Evolutionary conservation across 139 green algal genomes (phyloP).

Genomic region (Axilococcus clingmanii): DNA sequence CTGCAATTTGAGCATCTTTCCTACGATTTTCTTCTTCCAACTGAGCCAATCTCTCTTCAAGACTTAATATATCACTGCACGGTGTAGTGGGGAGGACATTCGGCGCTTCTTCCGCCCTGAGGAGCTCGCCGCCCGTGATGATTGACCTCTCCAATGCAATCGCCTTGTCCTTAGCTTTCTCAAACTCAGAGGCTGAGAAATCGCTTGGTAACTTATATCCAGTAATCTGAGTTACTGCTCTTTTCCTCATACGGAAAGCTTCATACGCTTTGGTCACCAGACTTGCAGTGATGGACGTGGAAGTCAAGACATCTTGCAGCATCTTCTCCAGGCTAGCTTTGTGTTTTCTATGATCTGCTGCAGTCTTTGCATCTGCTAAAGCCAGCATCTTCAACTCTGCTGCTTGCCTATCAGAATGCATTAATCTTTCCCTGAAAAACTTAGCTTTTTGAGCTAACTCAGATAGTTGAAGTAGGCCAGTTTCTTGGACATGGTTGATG

Average conservation of each 20-base stretch:
- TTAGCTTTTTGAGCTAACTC: conserved; percentile 16
- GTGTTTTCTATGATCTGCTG: conserved; percentile 9
- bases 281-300: not conserved
- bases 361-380: not conserved
- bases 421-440: conserved; percentile 20
- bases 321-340: not conserved
- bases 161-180: too few species aligned
- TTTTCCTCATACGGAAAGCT: not conserved
- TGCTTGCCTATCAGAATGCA: conserved; percentile 6
- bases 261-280: not conserved
- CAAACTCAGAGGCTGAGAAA: too few species aligned
- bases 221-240: too few species aligned
- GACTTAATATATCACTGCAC: not conserved
- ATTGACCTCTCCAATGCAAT: too few species aligned
- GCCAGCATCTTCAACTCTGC: conserved; percentile 17
- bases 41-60: conserved; percentile 16
- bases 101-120: too few species aligned
- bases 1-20: conserved; percentile 26
- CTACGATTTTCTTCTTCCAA: conserved; percentile 14
- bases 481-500: conserved; percentile 12
- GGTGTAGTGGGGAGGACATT: too few species aligned
- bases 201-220: too few species aligned
- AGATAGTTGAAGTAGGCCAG: conserved; percentile 5
- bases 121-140: too few species aligned
- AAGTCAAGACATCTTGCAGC: not conserved